phyloP scores from a whole-genome alignment of 1,139 yeast genomes.

The Lodderomyces elongisporus region DNA sequence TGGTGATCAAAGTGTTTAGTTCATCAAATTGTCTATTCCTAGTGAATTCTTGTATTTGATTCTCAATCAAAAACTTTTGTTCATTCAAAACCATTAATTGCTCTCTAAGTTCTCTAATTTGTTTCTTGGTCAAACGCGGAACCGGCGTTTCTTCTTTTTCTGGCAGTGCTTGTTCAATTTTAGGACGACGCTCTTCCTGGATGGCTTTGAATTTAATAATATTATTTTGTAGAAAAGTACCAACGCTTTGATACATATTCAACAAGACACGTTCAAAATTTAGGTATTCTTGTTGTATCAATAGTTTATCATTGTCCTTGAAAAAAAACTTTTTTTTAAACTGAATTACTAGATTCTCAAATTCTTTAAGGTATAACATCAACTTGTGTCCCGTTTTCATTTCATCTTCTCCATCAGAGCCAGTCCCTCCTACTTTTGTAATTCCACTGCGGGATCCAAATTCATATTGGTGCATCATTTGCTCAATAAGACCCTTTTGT shows the following conservation, averaged over 20 bases:
- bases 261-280: constrained; percentile 19
- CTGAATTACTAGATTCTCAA: constrained; percentile 23
- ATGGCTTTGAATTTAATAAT: constrained; percentile 26
- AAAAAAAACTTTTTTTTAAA: constrained; percentile 24
- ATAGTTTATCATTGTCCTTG: constrained; percentile 13
- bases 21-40: constrained; percentile 75
- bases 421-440: no score
- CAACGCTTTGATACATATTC: constrained; percentile 32
- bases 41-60: constrained; percentile 58
- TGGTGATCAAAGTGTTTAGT: constrained; percentile 53
- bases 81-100: constrained; percentile 84
- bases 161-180: constrained; percentile 10
- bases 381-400: constrained; percentile 23
- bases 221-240: constrained; percentile 32
- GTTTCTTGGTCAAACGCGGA: constrained; percentile 39
- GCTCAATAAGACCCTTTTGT: constrained; percentile 29
- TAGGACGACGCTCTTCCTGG: constrained; percentile 17
- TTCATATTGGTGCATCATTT: constrained; percentile 29
- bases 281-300: constrained; percentile 15
- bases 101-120: constrained; percentile 60
- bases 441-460: no score
- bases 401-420: constrained; percentile 2
- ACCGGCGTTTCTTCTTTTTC: constrained; percentile 16
- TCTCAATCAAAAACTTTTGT: constrained; percentile 67
- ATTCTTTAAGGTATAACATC: constrained; percentile 30